Conservation (phyloP, 306 rosid genomes). For the Delonix regia region DNA sequence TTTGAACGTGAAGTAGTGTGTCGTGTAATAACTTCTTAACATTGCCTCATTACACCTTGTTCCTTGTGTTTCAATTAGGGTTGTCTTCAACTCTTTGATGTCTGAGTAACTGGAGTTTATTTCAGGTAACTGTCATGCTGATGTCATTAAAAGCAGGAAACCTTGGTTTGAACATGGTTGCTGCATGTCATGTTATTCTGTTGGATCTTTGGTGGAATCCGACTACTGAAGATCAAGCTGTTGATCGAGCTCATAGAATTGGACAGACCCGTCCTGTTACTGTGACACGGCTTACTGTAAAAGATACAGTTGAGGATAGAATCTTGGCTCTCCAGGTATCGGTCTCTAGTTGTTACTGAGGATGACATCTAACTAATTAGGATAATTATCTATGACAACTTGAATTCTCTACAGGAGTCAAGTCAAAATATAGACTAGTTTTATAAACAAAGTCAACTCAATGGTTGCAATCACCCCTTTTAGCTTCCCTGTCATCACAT, state of each 20-base stretch:
- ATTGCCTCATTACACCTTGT: slow-evolving; percentile 24
- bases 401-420: too few species aligned
- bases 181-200: slow-evolving; percentile 94
- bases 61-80: slow-evolving; percentile 33
- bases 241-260: slow-evolving; percentile 96
- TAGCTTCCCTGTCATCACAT: too few species aligned
- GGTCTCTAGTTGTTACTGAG: not conserved
- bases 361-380: not conserved
- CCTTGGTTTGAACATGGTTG: slow-evolving; percentile 97
- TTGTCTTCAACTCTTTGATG: slow-evolving; percentile 35
- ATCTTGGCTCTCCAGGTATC: slow-evolving; percentile 91
- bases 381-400: too few species aligned
- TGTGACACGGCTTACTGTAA: slow-evolving; percentile 85
- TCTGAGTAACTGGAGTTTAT: slow-evolving; percentile 33
- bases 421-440: too few species aligned
- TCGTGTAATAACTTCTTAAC: slow-evolving; percentile 1
- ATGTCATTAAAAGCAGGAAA: slow-evolving; percentile 99
- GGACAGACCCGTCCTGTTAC: slow-evolving; percentile 99
- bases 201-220: slow-evolving; percentile 99
- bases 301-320: slow-evolving; percentile 93
- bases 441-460: too few species aligned
- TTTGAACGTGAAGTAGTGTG: slow-evolving; percentile 12
- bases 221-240: slow-evolving; percentile 97
- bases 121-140: slow-evolving; percentile 87
- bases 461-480: too few species aligned